Base-by-base conservation (phyloP, 2,329 filamentous ascomycete species). In the Talaromyces sp. region DNA sequence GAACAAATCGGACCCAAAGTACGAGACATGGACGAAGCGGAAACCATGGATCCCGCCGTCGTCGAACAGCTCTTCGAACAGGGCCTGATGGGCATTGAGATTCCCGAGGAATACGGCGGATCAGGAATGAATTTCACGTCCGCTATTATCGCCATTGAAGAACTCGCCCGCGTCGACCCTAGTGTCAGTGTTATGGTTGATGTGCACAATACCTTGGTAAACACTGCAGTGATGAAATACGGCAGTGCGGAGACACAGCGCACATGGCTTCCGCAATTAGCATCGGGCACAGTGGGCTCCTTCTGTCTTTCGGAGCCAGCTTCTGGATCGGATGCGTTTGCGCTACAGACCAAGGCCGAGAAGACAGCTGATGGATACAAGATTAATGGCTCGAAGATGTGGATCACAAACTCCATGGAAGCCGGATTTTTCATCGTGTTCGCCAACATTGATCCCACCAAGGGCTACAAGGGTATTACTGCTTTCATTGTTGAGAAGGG, bases 121-220 rank as follows among this genome's bases (percentile, higher is more conserved):
- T 92, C 94, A 0, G 95, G 93, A 71, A 98, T 99, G 95, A 97
- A 97, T 86, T 99, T 99, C 81, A 98, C 95, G 0, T 84, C 93
- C 0, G 94, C 93, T 67, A 97, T 99, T 75, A 89, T 99, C 52
- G 94, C 92, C 33, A 99, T 99, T 72, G 95, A 99, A 81, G 95
- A 99, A 84, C 84, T 99, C 67, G 95, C 95, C 0, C 87, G 93
- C 65, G 91, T 96, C 19, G 95, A 99, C 75, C 95, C 95, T 47
- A 96, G 91, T 70, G 95, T 99, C 68, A 94, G 91, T 74, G 95
- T 99, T 68, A 81, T 99, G 83, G 92, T 93, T 65, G 95, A 99
- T 78, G 95, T 99, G 24, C 95, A 99, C 84, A 99, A 99, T 81
- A 99, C 95, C 0, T 85, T 99, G 60, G 94, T 97, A 79, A 97